phyloP scores from a whole-genome alignment of 441 rosid genomes.

The Populus tomentosa region DNA sequence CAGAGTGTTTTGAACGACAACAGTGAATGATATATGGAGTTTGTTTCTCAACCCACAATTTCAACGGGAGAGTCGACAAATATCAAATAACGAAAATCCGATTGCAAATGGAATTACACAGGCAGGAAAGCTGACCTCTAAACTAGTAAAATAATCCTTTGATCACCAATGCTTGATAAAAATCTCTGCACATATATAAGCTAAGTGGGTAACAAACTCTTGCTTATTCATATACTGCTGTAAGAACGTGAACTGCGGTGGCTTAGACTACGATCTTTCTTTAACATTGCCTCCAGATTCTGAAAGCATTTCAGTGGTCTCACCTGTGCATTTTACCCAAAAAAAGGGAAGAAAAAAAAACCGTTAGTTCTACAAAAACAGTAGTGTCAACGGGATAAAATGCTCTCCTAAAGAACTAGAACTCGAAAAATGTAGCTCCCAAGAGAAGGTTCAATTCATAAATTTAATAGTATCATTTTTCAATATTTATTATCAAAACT shows the following conservation, averaged over 20 bases:
- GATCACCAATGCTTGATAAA: not conserved
- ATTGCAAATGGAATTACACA: not conserved
- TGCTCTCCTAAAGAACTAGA: not conserved
- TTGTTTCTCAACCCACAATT: constrained; percentile 16
- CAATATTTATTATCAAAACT: not conserved
- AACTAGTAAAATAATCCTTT: not conserved
- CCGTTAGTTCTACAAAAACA: not conserved
- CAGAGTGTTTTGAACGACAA: not conserved
- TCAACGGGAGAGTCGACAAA: constrained; percentile 3
- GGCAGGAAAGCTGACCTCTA: not conserved
- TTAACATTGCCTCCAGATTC: constrained; percentile 55
- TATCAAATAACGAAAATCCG: not conserved
- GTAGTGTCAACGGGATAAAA: not conserved
- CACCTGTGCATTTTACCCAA: constrained; percentile 35
- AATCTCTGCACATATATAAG: constrained; percentile 8
- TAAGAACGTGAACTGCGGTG: constrained; percentile 36
- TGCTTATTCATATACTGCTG: constrained; percentile 27
- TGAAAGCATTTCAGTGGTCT: constrained; percentile 74
- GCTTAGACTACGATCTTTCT: constrained; percentile 57
- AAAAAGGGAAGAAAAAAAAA: not conserved
- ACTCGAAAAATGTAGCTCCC: not conserved
- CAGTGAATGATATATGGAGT: not conserved
- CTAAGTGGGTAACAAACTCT: not conserved
- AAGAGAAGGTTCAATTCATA: not conserved
- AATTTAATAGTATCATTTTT: not conserved